Percentiles rank a stretch among this genome's conserved stretches.
Conservation (phyloP, 352 stramenopile genomes). For the Pythium sp. region DNA sequence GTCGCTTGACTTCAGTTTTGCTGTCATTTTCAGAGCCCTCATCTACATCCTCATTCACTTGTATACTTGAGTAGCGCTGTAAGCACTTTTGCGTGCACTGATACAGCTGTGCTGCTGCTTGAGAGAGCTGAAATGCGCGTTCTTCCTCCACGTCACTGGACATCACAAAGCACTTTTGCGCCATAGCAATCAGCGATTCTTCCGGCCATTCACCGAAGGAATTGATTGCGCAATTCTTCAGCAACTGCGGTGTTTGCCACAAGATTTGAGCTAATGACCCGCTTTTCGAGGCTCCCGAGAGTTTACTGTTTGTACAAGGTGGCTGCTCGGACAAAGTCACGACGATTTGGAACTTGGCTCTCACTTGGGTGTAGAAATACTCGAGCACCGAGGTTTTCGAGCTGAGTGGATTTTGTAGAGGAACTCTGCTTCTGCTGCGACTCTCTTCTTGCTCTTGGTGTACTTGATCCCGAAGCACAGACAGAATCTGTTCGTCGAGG, state of each 20-base stretch:
- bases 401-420: conserved; percentile 13
- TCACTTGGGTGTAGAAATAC: conserved; percentile 43
- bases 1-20: background rate
- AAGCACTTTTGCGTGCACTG: conserved; percentile 23
- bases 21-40: background rate
- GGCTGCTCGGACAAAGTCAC: conserved; percentile 30
- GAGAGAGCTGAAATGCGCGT: conserved; percentile 29
- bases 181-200: conserved; percentile 37
- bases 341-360: conserved; percentile 53
- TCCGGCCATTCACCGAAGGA: conserved; percentile 44
- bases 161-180: conserved; percentile 35
- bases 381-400: conserved; percentile 50
- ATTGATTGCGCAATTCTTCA: conserved; percentile 38
- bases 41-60: background rate
- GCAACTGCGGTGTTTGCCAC: conserved; percentile 39
- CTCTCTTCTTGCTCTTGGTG: conserved; percentile 13
- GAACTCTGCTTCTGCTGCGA: background rate
- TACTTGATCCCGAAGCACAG: conserved; percentile 29
- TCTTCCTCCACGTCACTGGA: conserved; percentile 26
- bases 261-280: conserved; percentile 23
- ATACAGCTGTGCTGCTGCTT: conserved; percentile 44
- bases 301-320: background rate
- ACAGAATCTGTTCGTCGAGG: conserved; percentile 42
- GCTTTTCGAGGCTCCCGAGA: too few relatives aligned
- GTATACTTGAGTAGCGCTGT: background rate